A percentile compares a stretch with the other conserved stretches of the same genome.
Conservation (phyloP, 1,284 basidiomycete genomes). For the Fomitopsis schrenkii region DNA sequence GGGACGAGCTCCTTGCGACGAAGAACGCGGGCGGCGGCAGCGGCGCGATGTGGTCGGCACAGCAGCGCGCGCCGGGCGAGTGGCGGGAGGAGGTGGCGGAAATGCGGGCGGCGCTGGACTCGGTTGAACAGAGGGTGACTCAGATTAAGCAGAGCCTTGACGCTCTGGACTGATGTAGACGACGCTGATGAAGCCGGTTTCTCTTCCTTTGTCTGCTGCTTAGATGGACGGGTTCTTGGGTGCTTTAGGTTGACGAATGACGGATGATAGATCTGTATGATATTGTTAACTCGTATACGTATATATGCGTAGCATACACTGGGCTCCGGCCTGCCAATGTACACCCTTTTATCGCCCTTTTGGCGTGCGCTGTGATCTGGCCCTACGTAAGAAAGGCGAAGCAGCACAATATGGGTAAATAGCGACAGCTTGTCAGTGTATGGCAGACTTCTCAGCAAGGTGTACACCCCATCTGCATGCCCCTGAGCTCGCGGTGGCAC, state of each 20-base stretch:
- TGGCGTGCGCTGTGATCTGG: neutral
- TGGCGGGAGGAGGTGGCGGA: slow-evolving; percentile 48
- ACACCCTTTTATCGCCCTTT: neutral
- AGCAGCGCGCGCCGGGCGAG: slow-evolving; percentile 24
- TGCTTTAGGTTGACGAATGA: neutral
- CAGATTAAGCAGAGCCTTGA: slow-evolving; percentile 18
- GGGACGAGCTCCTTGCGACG: slow-evolving; percentile 61
- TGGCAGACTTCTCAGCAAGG: neutral
- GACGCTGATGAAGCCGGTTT: neutral
- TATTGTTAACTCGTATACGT: neutral
- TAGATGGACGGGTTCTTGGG: neutral
- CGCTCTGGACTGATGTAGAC: neutral
- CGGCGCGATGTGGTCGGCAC: neutral
- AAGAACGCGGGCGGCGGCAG: slow-evolving; percentile 16
- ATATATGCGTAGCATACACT: neutral
- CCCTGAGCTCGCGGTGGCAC: neutral
- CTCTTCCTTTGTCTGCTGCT: neutral
- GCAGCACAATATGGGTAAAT: neutral
- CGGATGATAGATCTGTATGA: neutral
- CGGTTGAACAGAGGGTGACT: slow-evolving; percentile 24
- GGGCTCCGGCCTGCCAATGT: neutral
- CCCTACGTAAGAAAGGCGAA: neutral
- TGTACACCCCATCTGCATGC: neutral
- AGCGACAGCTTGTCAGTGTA: neutral
- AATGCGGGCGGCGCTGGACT: slow-evolving; percentile 49